Evolutionary conservation across 208 protist species (phyloP).

Genomic region (Porcisia hertigi): DNA sequence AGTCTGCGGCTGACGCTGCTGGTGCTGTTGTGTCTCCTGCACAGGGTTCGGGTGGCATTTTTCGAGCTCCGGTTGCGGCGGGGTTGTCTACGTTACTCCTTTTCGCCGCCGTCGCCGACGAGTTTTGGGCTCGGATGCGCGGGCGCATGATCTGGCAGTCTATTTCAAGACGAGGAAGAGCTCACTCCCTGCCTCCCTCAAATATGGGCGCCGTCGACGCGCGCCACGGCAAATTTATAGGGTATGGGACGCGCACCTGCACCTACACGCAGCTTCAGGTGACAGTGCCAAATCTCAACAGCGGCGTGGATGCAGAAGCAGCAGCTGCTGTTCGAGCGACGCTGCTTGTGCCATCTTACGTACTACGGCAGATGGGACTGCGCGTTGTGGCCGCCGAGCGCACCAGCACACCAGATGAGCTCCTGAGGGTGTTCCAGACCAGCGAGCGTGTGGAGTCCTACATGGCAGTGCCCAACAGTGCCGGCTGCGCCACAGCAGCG

Average conservation of each 20-base stretch:
- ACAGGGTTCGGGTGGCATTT: background rate
- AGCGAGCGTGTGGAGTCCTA: background rate
- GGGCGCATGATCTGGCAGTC: background rate
- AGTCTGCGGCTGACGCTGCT: background rate
- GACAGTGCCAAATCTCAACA: background rate
- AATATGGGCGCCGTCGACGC: background rate
- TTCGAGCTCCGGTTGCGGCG: background rate
- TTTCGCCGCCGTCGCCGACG: background rate
- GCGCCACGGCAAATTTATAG: background rate
- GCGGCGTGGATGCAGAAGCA: background rate
- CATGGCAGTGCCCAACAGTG: slow-evolving; percentile 4
- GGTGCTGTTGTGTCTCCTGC: background rate
- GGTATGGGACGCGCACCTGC: background rate
- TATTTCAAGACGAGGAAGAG: background rate
- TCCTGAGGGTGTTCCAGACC: background rate
- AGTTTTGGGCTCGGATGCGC: slow-evolving; percentile 6
- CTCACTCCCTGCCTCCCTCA: too few species aligned
- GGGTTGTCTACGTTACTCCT: background rate
- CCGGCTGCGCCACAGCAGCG: background rate
- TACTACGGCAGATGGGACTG: background rate
- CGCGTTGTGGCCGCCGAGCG: background rate
- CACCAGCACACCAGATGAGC: slow-evolving; percentile 1
- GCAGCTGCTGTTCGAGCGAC: background rate
- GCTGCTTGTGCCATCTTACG: background rate
- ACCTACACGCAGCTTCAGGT: background rate